Evolutionary conservation across 257 asterid species (phyloP), one percentile per base, ranked within the genome.

Genomic region (Nicotiana knightiana): DNA sequence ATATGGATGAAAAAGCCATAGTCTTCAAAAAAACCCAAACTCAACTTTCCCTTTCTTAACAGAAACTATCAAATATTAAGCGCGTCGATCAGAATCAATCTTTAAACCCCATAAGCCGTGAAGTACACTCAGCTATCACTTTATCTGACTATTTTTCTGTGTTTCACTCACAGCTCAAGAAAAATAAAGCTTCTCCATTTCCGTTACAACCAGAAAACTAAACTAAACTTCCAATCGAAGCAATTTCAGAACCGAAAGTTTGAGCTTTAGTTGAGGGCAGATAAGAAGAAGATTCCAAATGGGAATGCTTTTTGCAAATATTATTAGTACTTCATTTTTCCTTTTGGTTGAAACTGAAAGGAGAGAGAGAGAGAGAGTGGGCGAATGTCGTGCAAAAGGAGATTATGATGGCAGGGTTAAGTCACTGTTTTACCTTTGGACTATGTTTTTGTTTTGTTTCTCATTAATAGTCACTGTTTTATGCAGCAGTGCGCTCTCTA

Each of bases 1-100:
- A 89, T 81, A 85, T 67, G 71, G 92, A 89, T 77, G 76, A 26
- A 63, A 90, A 88, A 81, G 59, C 91, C 98, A 91, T 91, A 57
- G 76, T 64, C 78, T 55, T 46, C 82, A 59, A 75, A 46, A 79
- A 28, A 28, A 81, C 83, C 67, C 73, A 8, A 48, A 61, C 75
- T 58, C 79, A 88, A 81, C 61, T 75, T 79, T 18, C 77, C 75
- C 71, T 82, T 65, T 85, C 62, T 58, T 70, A 46, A 24, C 43
- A 75, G 43, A 51, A 75, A 24, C 28, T 71, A 75, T 28, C 16
- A 58, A 18, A 58, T 6, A 48, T 16, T 33, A 48, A 73, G 61
- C 79, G 33, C 11, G 79, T 26, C 79, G 9, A 73, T 73, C 79
- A 75, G 0, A 73, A 75, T 28, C 43, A 75, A 75, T 51, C 39